Base-by-base conservation (phyloP, 208 protist species). In the Kentomonas sorsogonicus region DNA sequence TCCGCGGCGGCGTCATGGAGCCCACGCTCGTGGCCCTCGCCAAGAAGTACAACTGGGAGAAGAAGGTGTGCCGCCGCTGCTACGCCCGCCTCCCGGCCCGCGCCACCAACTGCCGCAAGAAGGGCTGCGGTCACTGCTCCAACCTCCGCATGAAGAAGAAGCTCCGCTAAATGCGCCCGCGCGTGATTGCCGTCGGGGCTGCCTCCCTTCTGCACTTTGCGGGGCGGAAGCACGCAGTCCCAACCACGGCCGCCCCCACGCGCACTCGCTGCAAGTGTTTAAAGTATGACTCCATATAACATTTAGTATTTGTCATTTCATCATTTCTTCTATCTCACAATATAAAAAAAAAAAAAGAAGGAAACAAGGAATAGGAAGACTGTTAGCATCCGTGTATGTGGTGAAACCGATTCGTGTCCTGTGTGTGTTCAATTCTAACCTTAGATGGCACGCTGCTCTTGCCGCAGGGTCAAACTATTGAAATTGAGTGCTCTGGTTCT, bases 131-230 rank as follows among this genome's bases (percentile, higher is more conserved):
- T 54, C 97, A 99, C 93, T 96, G 81, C 82, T 99, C 87, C 74
- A 81, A 99, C 76, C 89, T 99, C 16, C 95, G 98, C 79, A 87
- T 93, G 74, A 99, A 99, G 98, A 99, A 99, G 98, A 99, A 99
- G 91, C 69, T 99, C 31, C 98, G 98, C 72, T 99, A 99, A 97
- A 40, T 53, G 23, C 9, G 22, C 15, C 9, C 4, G n/a, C n/a
- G 27, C 23, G 4, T 9, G 7, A 52, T 31, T 6, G 27, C n/a
- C 7, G 16, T 41, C 13, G 16, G 16, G 13, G 16, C 11, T 41
- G 16, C 11, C 38, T 41, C 16, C 16, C 16, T 40, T 40, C 36
- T 40, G 10, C 16, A 40, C 16, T 40, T n/a, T 40, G 36, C 10
- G 16, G 36, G 36, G 36, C 16, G 36, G 10, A 40, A n/a, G n/a